Conservation (phyloP, 768 basidiomycete species). For the Trametes coccinea region DNA sequence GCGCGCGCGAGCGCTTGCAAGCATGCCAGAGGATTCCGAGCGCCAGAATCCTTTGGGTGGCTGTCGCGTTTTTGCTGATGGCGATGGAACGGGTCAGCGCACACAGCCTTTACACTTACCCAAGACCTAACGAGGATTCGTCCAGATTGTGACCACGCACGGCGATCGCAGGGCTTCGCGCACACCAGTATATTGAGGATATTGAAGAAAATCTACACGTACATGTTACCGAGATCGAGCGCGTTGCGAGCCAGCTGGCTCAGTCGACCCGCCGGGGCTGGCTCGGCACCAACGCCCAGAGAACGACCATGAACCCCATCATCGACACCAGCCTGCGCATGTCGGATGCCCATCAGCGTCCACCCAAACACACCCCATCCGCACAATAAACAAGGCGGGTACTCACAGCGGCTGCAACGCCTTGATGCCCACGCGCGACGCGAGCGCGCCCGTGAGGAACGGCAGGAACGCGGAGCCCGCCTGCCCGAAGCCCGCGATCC, state of each 20-base stretch:
- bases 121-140: no score
- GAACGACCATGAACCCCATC: slow-evolving; percentile 25
- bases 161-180: no score
- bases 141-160: no score
- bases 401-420: slow-evolving; percentile 52
- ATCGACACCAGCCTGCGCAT: slow-evolving; percentile 24
- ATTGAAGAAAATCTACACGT: not conserved
- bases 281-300: slow-evolving; percentile 27
- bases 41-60: no score
- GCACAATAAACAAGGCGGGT: not conserved
- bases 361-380: not conserved
- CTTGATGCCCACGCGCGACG: slow-evolving; percentile 42
- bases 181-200: no score
- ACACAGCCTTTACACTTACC: no score
- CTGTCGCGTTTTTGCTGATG: no score
- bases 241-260: not conserved
- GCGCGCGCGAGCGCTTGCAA: no score
- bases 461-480: slow-evolving; percentile 53
- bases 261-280: slow-evolving; percentile 16
- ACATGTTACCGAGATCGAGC: not conserved
- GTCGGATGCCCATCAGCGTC: not conserved
- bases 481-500: slow-evolving; percentile 54
- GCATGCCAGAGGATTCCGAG: no score
- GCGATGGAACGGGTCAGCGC: no score
- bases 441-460: slow-evolving; percentile 50